Evolutionary conservation across 2,329 filamentous ascomycete genomes (phyloP), one percentile per base, ranked within the genome.

Genomic region (Pyrenophora tritici-repentis): DNA sequence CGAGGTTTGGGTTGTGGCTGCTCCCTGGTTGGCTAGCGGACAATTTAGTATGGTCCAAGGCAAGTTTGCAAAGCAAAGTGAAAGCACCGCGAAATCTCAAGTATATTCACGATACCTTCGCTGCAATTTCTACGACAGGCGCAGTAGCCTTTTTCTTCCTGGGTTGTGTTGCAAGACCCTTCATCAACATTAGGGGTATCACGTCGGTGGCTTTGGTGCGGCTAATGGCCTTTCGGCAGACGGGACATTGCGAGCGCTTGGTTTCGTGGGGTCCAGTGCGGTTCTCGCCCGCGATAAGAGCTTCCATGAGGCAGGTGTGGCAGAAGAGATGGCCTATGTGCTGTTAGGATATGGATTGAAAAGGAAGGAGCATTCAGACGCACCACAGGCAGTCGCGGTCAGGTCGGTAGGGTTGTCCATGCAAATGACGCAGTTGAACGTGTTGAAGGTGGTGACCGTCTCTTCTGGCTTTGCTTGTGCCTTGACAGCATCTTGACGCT

Each of bases 361-460:
- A 12, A 8, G 16, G 9, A 14, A 6, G 6, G 16, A 22, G 13
- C 20, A 14, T 16, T 33, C n/a, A 22, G 17, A 74, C 79, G 47
- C 75, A 85, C 83, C 84, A 63, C 84, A 87, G 17, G 78, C 70
- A 2, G 84, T 86, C 3, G 78, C 81, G 2, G 84, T 86, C 8
- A 84, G 77, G 63, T 86, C 79, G 7, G 79, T 83, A 2, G 80
- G 82, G 3, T 74, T 78, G 58, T 86, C 84, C 81, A 87, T 82
- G 70, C 84, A 87, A 17, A 87, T 83, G 37, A 85, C 83, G 65
- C 84, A 87, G 54, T 75, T 82, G 64, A 80, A 79, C 4, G 70
- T 78, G 17, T 73, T 80, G 58, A 81, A 74, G 31, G 73, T 71
- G 0, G 70, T 67, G 14, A 74, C 55, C 20, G 73, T 73, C 42